Conservation (phyloP, 1,139 yeast genomes). For the Dujonia santamariae region DNA sequence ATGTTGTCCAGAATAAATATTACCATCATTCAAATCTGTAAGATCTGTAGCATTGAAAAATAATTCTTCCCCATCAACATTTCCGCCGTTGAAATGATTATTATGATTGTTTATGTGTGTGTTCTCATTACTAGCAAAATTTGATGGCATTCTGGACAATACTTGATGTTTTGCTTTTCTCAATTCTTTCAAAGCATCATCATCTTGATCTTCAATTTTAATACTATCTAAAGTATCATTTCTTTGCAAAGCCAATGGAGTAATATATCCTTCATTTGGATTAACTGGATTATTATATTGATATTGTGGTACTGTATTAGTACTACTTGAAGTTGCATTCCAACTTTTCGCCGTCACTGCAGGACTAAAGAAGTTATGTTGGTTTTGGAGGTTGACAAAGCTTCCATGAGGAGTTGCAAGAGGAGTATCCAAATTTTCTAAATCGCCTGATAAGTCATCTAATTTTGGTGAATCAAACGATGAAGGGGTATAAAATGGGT, state of each 20-base stretch:
- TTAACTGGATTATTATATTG: conserved; percentile 3
- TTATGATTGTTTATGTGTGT: background rate
- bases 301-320: conserved; percentile 9
- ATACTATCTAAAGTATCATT: conserved; percentile 31
- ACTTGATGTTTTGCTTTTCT: conserved; percentile 28
- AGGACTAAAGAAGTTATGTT: conserved; percentile 7
- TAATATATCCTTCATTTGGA: conserved; percentile 7
- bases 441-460: conserved; percentile 21
- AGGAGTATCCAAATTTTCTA: conserved; percentile 33
- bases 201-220: conserved; percentile 40
- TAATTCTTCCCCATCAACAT: conserved; percentile 9
- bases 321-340: conserved; percentile 5
- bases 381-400: conserved; percentile 9
- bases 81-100: background rate
- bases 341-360: conserved; percentile 8
- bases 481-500: conserved; percentile 48
- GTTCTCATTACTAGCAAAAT: background rate
- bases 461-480: conserved; percentile 40
- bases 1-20: no score
- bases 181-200: conserved; percentile 43
- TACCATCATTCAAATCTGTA: conserved; percentile 1
- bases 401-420: conserved; percentile 25
- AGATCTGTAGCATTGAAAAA: conserved; percentile 8
- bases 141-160: no score
- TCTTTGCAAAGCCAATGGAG: conserved; percentile 15